Conservation (phyloP, 176 grass and related monocot species). For the Poa pratensis region DNA sequence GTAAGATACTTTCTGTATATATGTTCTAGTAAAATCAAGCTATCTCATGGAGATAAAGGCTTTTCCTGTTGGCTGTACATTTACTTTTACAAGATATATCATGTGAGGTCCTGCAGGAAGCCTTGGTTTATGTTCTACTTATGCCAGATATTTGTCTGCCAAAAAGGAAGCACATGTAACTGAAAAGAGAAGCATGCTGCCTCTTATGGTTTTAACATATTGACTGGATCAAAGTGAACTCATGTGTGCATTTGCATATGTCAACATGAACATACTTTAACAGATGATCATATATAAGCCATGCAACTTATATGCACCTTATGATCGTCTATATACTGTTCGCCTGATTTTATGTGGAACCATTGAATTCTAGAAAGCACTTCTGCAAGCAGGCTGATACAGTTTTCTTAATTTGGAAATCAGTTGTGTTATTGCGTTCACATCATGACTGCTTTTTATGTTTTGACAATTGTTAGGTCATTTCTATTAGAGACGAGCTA, state of each 20-base stretch:
- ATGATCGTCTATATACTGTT: slow-evolving; percentile 1
- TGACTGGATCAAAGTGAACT: neutral
- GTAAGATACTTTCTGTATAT: slow-evolving; percentile 60
- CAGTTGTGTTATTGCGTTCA: slow-evolving; percentile 21
- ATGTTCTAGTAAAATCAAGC: slow-evolving; percentile 28
- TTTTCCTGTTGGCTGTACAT: slow-evolving; percentile 20
- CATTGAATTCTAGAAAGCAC: slow-evolving; percentile 27
- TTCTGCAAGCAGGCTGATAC: neutral
- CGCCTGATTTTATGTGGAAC: neutral
- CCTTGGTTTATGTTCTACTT: slow-evolving; percentile 14
- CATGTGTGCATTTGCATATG: neutral
- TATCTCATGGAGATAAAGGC: neutral
- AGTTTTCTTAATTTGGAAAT: slow-evolving; percentile 30
- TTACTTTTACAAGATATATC: slow-evolving; percentile 12
- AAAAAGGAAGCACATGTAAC: slow-evolving; percentile 29
- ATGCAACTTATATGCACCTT: neutral
- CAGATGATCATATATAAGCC: neutral
- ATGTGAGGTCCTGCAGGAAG: slow-evolving; percentile 5
- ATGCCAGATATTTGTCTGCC: slow-evolving; percentile 18
- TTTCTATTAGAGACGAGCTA: slow-evolving; percentile 93
- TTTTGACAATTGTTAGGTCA: slow-evolving; percentile 64
- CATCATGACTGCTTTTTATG: slow-evolving; percentile 32
- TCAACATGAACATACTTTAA: slow-evolving; percentile 23
- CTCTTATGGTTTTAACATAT: slow-evolving; percentile 3
- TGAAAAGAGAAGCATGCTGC: slow-evolving; percentile 17